Evolutionary conservation across 257 asterid genomes (phyloP).

Genomic region (Solanum chilense): DNA sequence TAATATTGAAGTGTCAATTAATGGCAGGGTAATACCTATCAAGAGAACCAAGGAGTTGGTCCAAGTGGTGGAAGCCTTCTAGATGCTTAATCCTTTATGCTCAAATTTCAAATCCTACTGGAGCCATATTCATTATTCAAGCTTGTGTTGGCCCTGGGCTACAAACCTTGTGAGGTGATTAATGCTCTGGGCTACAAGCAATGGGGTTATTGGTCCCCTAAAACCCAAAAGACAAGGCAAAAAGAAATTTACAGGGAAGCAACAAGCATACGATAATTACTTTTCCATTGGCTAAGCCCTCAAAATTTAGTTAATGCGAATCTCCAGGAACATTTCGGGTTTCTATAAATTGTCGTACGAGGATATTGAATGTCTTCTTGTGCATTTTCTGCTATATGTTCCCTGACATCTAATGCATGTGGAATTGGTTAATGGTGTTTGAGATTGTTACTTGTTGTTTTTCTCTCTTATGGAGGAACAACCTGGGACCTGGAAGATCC

Average conservation of each 20-base stretch:
- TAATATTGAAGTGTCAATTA: neutral
- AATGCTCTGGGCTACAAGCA: neutral
- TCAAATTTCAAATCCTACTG: neutral
- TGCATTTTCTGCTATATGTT: neutral
- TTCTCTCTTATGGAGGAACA: neutral
- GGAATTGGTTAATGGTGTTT: neutral
- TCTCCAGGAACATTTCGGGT: neutral
- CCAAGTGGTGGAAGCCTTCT: neutral
- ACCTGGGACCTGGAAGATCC: neutral
- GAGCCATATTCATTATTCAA: neutral
- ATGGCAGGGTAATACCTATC: neutral
- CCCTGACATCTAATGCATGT: neutral
- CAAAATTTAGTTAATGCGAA: neutral
- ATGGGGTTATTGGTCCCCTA: neutral
- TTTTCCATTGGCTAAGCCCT: neutral
- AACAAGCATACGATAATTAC: neutral
- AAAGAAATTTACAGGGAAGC: neutral
- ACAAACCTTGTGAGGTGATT: neutral
- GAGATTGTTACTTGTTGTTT: neutral
- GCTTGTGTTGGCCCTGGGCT: neutral
- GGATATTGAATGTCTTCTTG: neutral
- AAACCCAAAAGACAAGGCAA: neutral
- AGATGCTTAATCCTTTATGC: neutral
- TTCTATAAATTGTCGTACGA: neutral
- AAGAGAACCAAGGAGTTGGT: neutral